These are phyloP conservation scores for Suhomyces tanzawaensis DNA, from an alignment of 805 yeast genomes.

Conservation along the genomic window DNA sequence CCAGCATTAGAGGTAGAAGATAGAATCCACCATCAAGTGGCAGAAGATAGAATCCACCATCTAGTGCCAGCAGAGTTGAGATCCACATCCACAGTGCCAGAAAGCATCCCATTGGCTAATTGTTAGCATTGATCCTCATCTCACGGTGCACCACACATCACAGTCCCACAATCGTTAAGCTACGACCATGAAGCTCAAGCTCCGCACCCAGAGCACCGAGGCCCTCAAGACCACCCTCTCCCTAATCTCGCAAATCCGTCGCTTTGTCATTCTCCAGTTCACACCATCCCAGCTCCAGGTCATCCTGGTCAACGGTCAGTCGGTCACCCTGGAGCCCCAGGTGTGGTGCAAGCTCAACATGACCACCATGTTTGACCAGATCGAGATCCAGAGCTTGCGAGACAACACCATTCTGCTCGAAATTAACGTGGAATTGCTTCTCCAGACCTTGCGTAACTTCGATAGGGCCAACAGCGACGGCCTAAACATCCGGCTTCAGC, in stretches of 20 bases:
- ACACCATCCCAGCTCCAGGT: constrained; percentile 48
- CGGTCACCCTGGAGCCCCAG: constrained; percentile 56
- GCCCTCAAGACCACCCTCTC: constrained; percentile 39
- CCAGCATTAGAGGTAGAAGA: too few relatives aligned
- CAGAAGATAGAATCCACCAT: too few relatives aligned
- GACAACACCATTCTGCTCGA: constrained; percentile 59
- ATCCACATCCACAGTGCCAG: too few relatives aligned
- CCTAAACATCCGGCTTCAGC: constrained; percentile 50
- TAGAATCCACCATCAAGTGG: too few relatives aligned
- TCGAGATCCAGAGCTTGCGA: constrained; percentile 51
- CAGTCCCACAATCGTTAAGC: too few relatives aligned
- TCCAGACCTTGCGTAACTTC: constrained; percentile 55
- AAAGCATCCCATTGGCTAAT: too few relatives aligned
- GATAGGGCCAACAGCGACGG: constrained; percentile 53
- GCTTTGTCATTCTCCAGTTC: constrained; percentile 56
- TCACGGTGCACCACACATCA: too few relatives aligned
- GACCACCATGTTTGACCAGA: constrained; percentile 44
- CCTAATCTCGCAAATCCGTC: constrained; percentile 52
- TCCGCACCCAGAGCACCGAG: constrained; percentile 24
- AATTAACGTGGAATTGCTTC: constrained; percentile 57
- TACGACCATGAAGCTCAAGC: constrained; percentile 24
- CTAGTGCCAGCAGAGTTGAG: too few relatives aligned
- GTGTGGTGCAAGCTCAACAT: constrained; percentile 61
- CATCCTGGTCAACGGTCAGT: constrained; percentile 44
- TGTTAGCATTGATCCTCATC: too few relatives aligned